phyloP scores from a whole-genome alignment of 768 basidiomycete genomes.

The Postia placenta region DNA sequence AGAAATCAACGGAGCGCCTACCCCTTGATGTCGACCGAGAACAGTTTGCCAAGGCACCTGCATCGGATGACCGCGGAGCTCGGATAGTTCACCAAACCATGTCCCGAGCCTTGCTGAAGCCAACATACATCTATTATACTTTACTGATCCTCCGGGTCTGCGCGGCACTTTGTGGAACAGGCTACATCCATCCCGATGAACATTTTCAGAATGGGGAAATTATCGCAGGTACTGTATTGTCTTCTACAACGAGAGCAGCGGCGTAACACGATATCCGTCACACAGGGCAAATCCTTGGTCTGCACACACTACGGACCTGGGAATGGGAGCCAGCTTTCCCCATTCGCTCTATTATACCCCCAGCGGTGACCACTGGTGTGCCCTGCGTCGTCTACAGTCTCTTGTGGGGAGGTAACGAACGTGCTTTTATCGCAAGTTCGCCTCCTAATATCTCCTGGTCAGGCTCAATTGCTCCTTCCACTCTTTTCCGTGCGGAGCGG shows the following conservation, averaged over 20 bases:
- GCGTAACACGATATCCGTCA: too few relatives aligned
- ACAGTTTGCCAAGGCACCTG: too few relatives aligned
- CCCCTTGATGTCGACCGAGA: too few relatives aligned
- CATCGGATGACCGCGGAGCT: too few relatives aligned
- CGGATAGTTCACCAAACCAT: too few relatives aligned
- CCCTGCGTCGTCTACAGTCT: constrained; percentile 21
- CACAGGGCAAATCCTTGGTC: constrained; percentile 24
- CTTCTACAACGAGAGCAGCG: too few relatives aligned
- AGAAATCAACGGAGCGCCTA: too few relatives aligned
- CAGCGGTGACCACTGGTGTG: constrained; percentile 27
- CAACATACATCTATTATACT: constrained; percentile 7
- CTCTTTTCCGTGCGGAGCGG: constrained; percentile 26
- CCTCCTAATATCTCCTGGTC: neutral
- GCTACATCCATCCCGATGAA: constrained; percentile 38
- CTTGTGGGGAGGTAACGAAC: neutral
- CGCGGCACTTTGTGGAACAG: constrained; percentile 29
- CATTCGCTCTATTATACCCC: constrained; percentile 29
- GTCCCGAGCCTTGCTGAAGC: too few relatives aligned
- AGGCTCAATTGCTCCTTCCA: constrained; percentile 3
- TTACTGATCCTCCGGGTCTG: constrained; percentile 15
- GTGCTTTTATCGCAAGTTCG: neutral
- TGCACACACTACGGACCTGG: constrained; percentile 28
- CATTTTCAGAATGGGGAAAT: constrained; percentile 36
- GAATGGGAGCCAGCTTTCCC: constrained; percentile 32
- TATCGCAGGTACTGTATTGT: constrained; percentile 29